phyloP scores from a whole-genome alignment of 305 asterid genomes.

The Fraxinus latifolia region DNA sequence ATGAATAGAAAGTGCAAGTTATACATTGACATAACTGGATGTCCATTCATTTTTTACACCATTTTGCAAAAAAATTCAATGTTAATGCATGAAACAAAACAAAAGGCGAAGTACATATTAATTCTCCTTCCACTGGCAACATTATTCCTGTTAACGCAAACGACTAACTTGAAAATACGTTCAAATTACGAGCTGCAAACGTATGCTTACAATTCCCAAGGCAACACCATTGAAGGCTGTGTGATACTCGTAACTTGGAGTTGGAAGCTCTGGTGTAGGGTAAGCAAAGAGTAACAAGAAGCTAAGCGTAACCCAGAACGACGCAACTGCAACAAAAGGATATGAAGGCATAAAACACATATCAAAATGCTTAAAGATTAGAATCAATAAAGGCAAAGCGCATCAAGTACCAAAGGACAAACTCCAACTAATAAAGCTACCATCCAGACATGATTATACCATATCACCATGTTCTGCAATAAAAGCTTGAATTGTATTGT shows the following conservation, averaged over 20 bases:
- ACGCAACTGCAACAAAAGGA: conserved; percentile 55
- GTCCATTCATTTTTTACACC: background rate
- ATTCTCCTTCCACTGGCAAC: background rate
- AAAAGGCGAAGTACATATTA: background rate
- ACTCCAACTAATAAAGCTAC: conserved; percentile 5
- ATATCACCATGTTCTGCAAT: background rate
- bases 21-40: background rate
- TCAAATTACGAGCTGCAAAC: conserved; percentile 18
- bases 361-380: conserved; percentile 3
- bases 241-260: conserved; percentile 92
- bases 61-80: background rate
- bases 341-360: background rate
- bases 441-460: background rate
- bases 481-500: background rate
- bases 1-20: background rate
- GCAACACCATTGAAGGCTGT: conserved; percentile 89
- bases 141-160: background rate
- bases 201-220: conserved; percentile 78
- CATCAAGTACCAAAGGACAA: background rate
- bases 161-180: background rate
- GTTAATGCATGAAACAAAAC: background rate
- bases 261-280: conserved; percentile 82
- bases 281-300: conserved; percentile 89
- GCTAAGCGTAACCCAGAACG: conserved; percentile 80
- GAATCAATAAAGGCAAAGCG: conserved; percentile 10